Evolutionary conservation across 108 stramenopile genomes (phyloP).

Genomic region (Skeletonema costatum): DNA sequence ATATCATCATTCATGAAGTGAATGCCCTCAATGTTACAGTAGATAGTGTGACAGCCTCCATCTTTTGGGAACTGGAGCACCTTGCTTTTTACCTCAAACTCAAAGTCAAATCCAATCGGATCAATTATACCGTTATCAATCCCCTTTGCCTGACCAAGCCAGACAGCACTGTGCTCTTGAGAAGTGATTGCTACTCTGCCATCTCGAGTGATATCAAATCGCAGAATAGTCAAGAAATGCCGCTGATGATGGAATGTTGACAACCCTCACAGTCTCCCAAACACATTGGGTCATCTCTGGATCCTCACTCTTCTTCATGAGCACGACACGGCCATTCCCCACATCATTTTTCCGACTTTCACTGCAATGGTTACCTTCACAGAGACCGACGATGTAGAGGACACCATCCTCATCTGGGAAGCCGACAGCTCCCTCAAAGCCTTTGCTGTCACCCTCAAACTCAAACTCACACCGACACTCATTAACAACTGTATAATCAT

Average conservation of each 20-base stretch:
- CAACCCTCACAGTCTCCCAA: slow-evolving; percentile 56
- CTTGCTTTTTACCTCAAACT: slow-evolving; percentile 29
- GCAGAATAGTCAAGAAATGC: slow-evolving; percentile 74
- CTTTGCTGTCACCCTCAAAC: slow-evolving; percentile 71
- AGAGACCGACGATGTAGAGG: slow-evolving; percentile 65
- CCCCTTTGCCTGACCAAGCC: slow-evolving; percentile 60
- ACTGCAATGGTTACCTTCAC: slow-evolving; percentile 80
- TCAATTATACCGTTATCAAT: slow-evolving; percentile 53
- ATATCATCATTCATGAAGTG: slow-evolving; percentile 70
- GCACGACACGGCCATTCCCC: slow-evolving; percentile 67
- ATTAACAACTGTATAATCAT: slow-evolving; percentile 45
- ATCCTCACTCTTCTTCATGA: slow-evolving; percentile 53
- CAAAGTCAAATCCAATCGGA: slow-evolving; percentile 50
- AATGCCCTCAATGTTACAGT: slow-evolving; percentile 85
- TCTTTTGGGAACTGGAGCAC: slow-evolving; percentile 67
- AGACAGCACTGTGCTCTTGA: slow-evolving; percentile 70
- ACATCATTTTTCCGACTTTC: slow-evolving; percentile 54
- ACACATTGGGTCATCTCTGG: slow-evolving; percentile 32
- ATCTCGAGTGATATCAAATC: slow-evolving; percentile 48
- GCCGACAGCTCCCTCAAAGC: slow-evolving; percentile 75
- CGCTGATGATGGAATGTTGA: slow-evolving; percentile 60
- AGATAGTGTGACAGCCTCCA: slow-evolving; percentile 53
- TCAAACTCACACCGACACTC: slow-evolving; percentile 55
- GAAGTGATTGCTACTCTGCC: slow-evolving; percentile 68
- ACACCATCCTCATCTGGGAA: slow-evolving; percentile 46